A percentile compares a stretch with the other conserved stretches of the same genome.
Conservation (phyloP, 257 asterid species). For the Ocimum tenuiflorum region DNA sequence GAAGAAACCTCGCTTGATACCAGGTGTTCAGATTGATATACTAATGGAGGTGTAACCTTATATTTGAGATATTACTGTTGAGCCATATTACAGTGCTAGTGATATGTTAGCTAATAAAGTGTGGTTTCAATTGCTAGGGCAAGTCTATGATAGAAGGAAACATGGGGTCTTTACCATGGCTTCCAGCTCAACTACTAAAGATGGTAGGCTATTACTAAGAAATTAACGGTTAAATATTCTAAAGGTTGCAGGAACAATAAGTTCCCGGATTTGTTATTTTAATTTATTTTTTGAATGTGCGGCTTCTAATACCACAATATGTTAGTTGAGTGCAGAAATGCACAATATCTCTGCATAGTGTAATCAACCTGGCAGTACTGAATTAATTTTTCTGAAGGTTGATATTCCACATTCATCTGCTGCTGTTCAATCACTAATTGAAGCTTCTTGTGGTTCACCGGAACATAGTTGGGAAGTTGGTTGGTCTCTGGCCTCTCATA, state of each 20-base stretch:
- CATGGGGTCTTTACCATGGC: slow-evolving; percentile 50
- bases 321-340: background rate
- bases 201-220: slow-evolving; percentile 39
- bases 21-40: slow-evolving; percentile 70
- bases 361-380: background rate
- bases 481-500: slow-evolving; percentile 84
- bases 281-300: background rate
- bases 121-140: slow-evolving; percentile 36
- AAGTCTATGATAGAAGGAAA: slow-evolving; percentile 35
- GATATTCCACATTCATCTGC: slow-evolving; percentile 64
- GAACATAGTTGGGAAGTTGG: slow-evolving; percentile 97
- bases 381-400: slow-evolving; percentile 47
- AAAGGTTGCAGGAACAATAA: slow-evolving; percentile 2
- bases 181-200: slow-evolving; percentile 59
- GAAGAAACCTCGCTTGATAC: slow-evolving; percentile 59
- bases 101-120: slow-evolving; percentile 12
- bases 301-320: background rate
- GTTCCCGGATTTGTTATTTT: background rate
- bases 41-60: slow-evolving; percentile 57
- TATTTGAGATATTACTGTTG: slow-evolving; percentile 1
- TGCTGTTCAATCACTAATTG: slow-evolving; percentile 79
- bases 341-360: background rate
- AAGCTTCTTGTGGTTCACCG: slow-evolving; percentile 74
- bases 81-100: slow-evolving; percentile 9
- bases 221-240: background rate